Percentiles rank a stretch among this genome's conserved stretches.
Evolutionary conservation across 2,329 filamentous ascomycete genomes (phyloP).

Genomic region (Penicillium hesseltinei): DNA sequence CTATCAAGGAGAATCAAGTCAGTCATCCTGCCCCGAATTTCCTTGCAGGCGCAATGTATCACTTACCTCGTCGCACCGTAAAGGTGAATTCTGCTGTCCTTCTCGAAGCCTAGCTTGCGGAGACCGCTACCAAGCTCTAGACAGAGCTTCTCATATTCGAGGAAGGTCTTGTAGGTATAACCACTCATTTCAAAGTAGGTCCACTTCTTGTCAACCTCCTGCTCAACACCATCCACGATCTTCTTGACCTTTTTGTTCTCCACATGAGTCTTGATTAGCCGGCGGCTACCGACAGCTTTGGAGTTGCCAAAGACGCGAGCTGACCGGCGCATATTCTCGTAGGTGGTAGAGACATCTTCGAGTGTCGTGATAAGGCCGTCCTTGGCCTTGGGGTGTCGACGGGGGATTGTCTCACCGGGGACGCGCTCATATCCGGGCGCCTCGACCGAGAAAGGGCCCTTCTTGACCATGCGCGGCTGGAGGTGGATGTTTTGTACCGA

Average conservation of each 20-base stretch:
- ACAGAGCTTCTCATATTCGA: slow-evolving; percentile 71
- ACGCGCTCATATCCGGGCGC: slow-evolving; percentile 65
- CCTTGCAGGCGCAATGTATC: not conserved
- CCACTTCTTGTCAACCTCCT: slow-evolving; percentile 87
- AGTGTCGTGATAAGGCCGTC: slow-evolving; percentile 67
- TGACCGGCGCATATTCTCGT: slow-evolving; percentile 71
- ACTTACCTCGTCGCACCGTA: slow-evolving; percentile 77
- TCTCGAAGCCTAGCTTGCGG: slow-evolving; percentile 68
- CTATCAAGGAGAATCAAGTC: slow-evolving; percentile 42
- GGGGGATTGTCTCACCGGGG: slow-evolving; percentile 79
- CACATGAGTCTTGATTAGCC: slow-evolving; percentile 71
- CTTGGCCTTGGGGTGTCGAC: slow-evolving; percentile 69
- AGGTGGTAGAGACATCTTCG: slow-evolving; percentile 71
- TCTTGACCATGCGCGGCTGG: slow-evolving; percentile 58
- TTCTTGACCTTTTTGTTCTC: slow-evolving; percentile 91
- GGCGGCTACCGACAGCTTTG: slow-evolving; percentile 67
- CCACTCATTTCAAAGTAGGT: slow-evolving; percentile 79
- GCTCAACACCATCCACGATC: slow-evolving; percentile 74
- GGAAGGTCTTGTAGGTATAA: slow-evolving; percentile 74
- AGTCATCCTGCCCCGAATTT: slow-evolving; percentile 2
- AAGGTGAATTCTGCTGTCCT: slow-evolving; percentile 70
- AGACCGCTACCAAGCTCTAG: slow-evolving; percentile 70
- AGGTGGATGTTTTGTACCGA: slow-evolving; percentile 33
- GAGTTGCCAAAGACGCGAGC: slow-evolving; percentile 63
- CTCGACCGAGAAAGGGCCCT: slow-evolving; percentile 73